Percentiles rank a stretch among this genome's conserved stretches.
Conservation (phyloP, 768 basidiomycete genomes). For the Lentinula raphanica region DNA sequence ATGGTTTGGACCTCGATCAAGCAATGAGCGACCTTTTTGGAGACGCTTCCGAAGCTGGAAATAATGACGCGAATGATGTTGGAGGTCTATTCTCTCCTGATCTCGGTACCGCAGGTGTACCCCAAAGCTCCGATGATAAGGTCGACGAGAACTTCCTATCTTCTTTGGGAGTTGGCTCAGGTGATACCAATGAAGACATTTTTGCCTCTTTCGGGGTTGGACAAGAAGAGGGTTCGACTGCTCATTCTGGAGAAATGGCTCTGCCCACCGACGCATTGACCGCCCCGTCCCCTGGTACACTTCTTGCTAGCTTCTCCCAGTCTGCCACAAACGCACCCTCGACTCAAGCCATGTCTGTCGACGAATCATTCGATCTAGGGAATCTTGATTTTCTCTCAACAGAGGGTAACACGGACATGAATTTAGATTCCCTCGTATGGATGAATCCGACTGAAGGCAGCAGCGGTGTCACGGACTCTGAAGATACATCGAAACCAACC, state of each 20-base stretch:
- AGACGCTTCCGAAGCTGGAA: conserved; percentile 31
- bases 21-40: conserved; percentile 54
- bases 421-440: conserved; percentile 28
- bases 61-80: conserved; percentile 30
- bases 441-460: neutral
- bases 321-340: neutral
- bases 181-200: conserved; percentile 20
- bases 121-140: conserved; percentile 14
- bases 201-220: conserved; percentile 27
- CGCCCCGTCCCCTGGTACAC: conserved; percentile 33
- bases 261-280: conserved; percentile 17
- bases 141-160: conserved; percentile 32
- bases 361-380: conserved; percentile 44
- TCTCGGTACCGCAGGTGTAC: conserved; percentile 18
- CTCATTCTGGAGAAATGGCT: conserved; percentile 6
- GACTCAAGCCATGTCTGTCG: conserved; percentile 31
- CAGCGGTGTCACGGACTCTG: neutral
- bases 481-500: neutral
- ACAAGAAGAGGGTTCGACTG: conserved; percentile 8
- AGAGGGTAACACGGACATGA: conserved; percentile 34
- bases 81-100: conserved; percentile 52
- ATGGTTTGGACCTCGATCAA: conserved; percentile 65
- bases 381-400: conserved; percentile 37
- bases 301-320: conserved; percentile 41
- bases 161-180: conserved; percentile 17